A percentile compares a stretch with the other conserved stretches of the same genome.
These are phyloP conservation scores for Termitomyces sp. DNA, from an alignment of 768 basidiomycete genomes.

Conservation along the genomic window DNA sequence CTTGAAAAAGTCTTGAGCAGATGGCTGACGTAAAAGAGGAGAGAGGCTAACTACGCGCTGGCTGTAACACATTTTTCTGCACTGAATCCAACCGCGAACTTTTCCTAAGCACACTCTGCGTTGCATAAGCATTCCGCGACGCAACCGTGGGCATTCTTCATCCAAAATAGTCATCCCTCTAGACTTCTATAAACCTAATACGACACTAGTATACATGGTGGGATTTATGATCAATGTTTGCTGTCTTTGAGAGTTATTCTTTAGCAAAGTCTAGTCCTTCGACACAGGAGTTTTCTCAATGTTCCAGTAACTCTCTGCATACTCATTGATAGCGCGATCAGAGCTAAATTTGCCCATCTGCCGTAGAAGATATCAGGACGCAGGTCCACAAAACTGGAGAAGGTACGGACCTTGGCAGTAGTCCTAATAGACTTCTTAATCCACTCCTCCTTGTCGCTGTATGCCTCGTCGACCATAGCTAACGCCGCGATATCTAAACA, in stretches of 20 bases:
- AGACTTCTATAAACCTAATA: not conserved
- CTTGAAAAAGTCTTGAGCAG: too few species aligned
- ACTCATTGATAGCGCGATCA: constrained; percentile 88
- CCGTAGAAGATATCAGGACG: not conserved
- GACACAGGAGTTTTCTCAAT: constrained; percentile 42
- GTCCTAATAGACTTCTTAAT: constrained; percentile 86
- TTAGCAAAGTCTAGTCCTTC: constrained; percentile 1
- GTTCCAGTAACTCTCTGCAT: constrained; percentile 87
- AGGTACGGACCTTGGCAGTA: constrained; percentile 54
- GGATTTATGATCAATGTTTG: not conserved
- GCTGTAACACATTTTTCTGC: too few species aligned
- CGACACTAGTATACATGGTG: not conserved
- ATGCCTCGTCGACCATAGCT: constrained; percentile 84
- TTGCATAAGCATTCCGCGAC: not conserved
- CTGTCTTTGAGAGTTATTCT: not conserved
- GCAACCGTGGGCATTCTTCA: not conserved
- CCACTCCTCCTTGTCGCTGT: constrained; percentile 81
- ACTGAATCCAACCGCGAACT: not conserved
- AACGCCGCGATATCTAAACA: constrained; percentile 72
- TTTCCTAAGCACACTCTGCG: not conserved
- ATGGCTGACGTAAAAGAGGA: too few species aligned
- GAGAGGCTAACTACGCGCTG: too few species aligned
- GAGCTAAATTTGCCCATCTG: constrained; percentile 97
- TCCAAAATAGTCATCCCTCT: not conserved
- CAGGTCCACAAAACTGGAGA: not conserved